Conservation (phyloP, 352 stramenopile genomes). For the Pythium angustatum region DNA sequence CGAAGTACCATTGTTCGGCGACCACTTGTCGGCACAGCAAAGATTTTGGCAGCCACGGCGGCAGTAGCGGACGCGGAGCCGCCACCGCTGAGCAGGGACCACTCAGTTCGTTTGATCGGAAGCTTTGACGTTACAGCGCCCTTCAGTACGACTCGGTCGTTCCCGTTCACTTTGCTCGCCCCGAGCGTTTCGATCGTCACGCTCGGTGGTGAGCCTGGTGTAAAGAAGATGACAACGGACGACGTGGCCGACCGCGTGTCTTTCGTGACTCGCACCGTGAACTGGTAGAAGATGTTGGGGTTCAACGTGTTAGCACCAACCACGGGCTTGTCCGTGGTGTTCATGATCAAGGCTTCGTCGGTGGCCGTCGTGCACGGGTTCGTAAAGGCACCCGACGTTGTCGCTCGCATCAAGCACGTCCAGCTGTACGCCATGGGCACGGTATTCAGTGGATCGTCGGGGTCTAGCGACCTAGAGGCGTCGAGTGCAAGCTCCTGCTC, state of each 20-base stretch:
- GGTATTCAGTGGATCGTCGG: slow-evolving; percentile 40
- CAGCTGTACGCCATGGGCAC: slow-evolving; percentile 46
- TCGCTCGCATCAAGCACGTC: slow-evolving; percentile 37
- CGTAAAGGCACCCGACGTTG: slow-evolving; percentile 34
- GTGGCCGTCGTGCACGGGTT: slow-evolving; percentile 31
- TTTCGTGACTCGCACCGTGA: slow-evolving; percentile 45
- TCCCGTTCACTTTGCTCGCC: slow-evolving; percentile 51
- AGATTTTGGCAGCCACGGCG: slow-evolving; percentile 35
- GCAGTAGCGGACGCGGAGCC: slow-evolving; percentile 12
- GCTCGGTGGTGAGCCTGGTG: slow-evolving; percentile 46
- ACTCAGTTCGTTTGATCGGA: slow-evolving; percentile 42
- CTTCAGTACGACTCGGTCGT: slow-evolving; percentile 57
- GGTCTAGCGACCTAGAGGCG: slow-evolving; percentile 51
- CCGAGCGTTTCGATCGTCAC: slow-evolving; percentile 54
- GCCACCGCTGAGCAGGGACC: slow-evolving; percentile 43
- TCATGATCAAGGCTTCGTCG: slow-evolving; percentile 25
- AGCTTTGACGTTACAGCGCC: slow-evolving; percentile 49
- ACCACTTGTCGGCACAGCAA: slow-evolving; percentile 37
- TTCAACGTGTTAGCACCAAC: slow-evolving; percentile 47
- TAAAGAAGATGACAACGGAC: slow-evolving; percentile 47
- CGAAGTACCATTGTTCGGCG: slow-evolving; percentile 54
- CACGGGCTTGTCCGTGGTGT: slow-evolving; percentile 31
- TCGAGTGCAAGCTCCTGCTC: slow-evolving; percentile 56
- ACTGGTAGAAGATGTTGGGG: slow-evolving; percentile 55
- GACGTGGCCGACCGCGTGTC: slow-evolving; percentile 37